phyloP scores from a whole-genome alignment of 495 filamentous ascomycete species.

The Haplographium delicatum region DNA sequence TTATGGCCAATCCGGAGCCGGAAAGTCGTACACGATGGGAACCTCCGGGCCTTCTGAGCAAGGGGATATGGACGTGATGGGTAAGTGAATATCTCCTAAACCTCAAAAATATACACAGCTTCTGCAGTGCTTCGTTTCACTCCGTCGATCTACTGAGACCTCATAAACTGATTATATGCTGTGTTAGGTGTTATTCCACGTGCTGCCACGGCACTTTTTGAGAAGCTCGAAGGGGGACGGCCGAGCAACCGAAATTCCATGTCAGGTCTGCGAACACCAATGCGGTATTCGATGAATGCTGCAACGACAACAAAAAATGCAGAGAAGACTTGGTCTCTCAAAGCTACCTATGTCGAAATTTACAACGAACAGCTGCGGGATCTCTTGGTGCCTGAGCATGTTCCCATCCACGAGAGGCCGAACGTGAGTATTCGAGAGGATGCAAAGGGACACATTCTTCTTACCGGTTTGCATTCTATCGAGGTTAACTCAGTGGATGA shows the following conservation, averaged over 20 bases:
- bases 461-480: conserved; percentile 85
- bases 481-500: conserved; percentile 91
- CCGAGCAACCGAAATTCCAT: conserved; percentile 56
- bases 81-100: conserved; percentile 47
- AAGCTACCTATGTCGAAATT: conserved; percentile 97
- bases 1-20: conserved; percentile 99
- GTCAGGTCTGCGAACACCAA: conserved; percentile 75
- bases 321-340: conserved; percentile 89
- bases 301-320: conserved; percentile 39
- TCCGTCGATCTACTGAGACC: neutral
- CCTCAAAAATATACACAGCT: neutral
- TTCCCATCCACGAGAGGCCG: conserved; percentile 61
- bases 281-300: conserved; percentile 66
- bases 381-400: conserved; percentile 74
- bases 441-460: conserved; percentile 87
- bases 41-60: conserved; percentile 87
- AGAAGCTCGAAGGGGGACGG: conserved; percentile 61
- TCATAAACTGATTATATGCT: conserved; percentile 19
- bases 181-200: conserved; percentile 83
- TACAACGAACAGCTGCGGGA: conserved; percentile 97
- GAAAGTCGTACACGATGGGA: conserved; percentile 99
- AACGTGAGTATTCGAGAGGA: conserved; percentile 87
- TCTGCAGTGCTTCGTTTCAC: conserved; percentile 2
- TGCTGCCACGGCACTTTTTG: conserved; percentile 81
- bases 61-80: conserved; percentile 67